Conservation (phyloP, 2,329 filamentous ascomycete species). For the Pseudomassariella vexata region DNA sequence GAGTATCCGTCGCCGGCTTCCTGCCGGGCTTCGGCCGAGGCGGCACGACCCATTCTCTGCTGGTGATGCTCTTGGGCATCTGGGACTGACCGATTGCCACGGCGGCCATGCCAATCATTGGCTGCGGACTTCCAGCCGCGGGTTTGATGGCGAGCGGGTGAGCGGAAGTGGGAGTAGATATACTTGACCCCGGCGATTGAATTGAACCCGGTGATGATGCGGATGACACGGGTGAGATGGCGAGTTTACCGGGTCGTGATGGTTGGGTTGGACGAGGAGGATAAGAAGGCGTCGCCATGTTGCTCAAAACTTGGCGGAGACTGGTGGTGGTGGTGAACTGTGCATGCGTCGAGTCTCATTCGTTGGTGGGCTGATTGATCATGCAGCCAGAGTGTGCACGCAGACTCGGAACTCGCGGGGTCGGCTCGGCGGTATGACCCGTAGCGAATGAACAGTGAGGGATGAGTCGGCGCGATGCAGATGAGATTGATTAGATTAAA, state of each 20-base stretch:
- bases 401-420: too few relatives aligned
- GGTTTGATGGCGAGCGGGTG: conserved; percentile 23
- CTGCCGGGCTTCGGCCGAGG: conserved; percentile 83
- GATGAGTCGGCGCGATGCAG: too few relatives aligned
- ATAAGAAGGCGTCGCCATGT: conserved; percentile 20
- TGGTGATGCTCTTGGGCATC: conserved; percentile 58
- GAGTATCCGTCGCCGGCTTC: conserved; percentile 90
- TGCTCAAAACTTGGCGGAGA: too few relatives aligned
- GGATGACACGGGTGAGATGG: conserved; percentile 21
- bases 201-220: conserved; percentile 21
- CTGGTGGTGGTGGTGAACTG: too few relatives aligned
- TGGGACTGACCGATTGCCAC: conserved; percentile 31
- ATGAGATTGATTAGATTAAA: too few relatives aligned
- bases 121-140: conserved; percentile 12
- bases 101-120: conserved; percentile 42
- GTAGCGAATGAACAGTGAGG: too few relatives aligned
- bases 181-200: conserved; percentile 18
- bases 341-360: too few relatives aligned
- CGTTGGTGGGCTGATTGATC: too few relatives aligned
- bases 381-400: too few relatives aligned
- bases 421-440: too few relatives aligned
- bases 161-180: conserved; percentile 17
- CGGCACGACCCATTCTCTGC: conserved; percentile 80
- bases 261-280: too few relatives aligned
- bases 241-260: conserved; percentile 20